Evolutionary conservation across 352 stramenopile genomes (phyloP).

Genomic region (Phytophthora foliorum): DNA sequence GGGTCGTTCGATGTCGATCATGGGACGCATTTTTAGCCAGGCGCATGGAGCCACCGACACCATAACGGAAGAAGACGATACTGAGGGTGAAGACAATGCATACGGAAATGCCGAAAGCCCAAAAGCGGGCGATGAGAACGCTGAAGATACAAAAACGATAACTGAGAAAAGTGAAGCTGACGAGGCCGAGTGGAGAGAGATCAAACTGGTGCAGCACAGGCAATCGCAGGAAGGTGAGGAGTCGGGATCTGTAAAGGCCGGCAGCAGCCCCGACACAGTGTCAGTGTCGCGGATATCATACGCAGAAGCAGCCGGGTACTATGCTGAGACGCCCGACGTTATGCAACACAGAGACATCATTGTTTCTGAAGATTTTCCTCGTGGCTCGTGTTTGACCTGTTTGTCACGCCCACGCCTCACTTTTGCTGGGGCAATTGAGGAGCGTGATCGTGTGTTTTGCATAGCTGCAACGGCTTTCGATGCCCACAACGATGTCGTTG

Average conservation of each 20-base stretch:
- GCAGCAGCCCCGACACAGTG: constrained; percentile 12
- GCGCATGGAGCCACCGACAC: constrained; percentile 38
- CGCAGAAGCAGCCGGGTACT: constrained; percentile 56
- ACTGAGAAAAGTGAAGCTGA: constrained; percentile 35
- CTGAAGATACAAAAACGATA: constrained; percentile 15
- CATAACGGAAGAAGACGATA: constrained; percentile 52
- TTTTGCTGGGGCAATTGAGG: constrained; percentile 61
- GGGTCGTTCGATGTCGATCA: constrained; percentile 38
- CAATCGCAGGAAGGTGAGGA: constrained; percentile 6
- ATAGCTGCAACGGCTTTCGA: constrained; percentile 68
- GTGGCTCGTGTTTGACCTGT: constrained; percentile 66
- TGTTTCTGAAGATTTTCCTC: constrained; percentile 62
- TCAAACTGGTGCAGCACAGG: constrained; percentile 51
- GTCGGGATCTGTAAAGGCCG: background rate
- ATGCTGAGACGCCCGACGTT: constrained; percentile 47
- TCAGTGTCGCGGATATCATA: constrained; percentile 48
- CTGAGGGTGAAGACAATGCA: constrained; percentile 28
- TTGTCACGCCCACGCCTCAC: constrained; percentile 62
- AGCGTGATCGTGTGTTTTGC: constrained; percentile 84
- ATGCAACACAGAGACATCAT: constrained; percentile 60
- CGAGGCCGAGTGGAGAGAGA: constrained; percentile 67
- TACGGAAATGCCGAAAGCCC: constrained; percentile 3
- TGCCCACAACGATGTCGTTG: constrained; percentile 52
- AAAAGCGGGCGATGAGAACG: constrained; percentile 17
- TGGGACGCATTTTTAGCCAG: constrained; percentile 60